Conservation (phyloP, 768 basidiomycete species). For the Porphyrellus cyaneotinctus region DNA sequence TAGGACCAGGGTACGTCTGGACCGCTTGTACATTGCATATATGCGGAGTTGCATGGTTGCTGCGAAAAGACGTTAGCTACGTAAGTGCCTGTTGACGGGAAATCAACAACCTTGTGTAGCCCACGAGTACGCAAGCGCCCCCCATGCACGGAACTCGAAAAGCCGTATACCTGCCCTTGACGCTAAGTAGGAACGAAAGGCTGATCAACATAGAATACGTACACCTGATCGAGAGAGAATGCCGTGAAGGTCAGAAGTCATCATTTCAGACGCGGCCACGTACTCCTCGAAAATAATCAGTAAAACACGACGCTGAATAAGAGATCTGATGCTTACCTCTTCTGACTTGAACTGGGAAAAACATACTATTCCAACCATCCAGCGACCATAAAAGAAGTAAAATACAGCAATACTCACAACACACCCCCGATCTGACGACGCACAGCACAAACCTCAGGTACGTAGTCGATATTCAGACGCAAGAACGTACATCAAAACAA, state of each 20-base stretch:
- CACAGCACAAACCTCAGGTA: conserved; percentile 2
- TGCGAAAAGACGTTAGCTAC: conserved; percentile 11
- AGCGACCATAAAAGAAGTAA: not conserved
- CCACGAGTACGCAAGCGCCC: conserved; percentile 30
- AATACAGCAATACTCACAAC: conserved; percentile 12
- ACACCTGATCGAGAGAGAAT: conserved; percentile 17
- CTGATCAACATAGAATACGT: not conserved
- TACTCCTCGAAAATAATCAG: conserved; percentile 20
- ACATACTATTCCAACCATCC: conserved; percentile 14
- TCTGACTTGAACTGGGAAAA: conserved; percentile 17
- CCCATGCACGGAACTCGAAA: conserved; percentile 32
- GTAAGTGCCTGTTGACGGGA: not conserved
- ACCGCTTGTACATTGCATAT: conserved; percentile 31
- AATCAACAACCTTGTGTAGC: conserved; percentile 27
- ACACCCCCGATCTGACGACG: conserved; percentile 15
- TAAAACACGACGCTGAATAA: not conserved
- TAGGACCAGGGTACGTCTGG: conserved; percentile 17
- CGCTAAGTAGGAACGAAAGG: not conserved
- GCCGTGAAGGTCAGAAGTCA: not conserved
- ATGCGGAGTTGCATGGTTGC: conserved; percentile 33
- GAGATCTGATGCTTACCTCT: conserved; percentile 9
- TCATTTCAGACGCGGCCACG: conserved; percentile 1
- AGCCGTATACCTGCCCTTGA: conserved; percentile 21
- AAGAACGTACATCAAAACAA: conserved; percentile 25
- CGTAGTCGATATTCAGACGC: not conserved